Base-by-base conservation (phyloP, 768 basidiomycete genomes). In the Calocybe gangraenosa region DNA sequence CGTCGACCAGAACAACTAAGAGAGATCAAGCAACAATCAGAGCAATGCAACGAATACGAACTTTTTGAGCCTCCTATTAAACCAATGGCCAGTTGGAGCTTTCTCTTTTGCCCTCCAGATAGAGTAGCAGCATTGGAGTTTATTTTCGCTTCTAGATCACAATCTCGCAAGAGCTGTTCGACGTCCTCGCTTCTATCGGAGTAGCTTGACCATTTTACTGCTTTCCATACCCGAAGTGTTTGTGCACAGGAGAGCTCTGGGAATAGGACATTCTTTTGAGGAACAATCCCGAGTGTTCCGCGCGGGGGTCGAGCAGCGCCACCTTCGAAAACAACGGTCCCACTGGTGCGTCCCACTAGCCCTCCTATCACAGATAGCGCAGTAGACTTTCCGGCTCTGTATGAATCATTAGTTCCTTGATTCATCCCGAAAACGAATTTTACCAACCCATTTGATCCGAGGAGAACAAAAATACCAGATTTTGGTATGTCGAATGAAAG, bases 181-280 rank as follows among this genome's bases (percentile, higher is more conserved):
- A 82, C 63, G 54, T 87, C 82, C 48, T 83, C 81, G 15, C 76
- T 66, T 9, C 53, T 61, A 10, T 61, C 56, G 1, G 73, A 67
- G 51, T 64, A 61, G 3, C 65, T 56, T n/a, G 77, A 78, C 62
- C 73, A 72, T 58, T 91, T 91, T 52, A 90, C 74, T 6, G 82
- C 82, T 36, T 65, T 70, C 87, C 87, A 90, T 22, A 90, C 74
- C 1, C 72, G 68, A 13, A 90, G 65, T 1, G 84, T 87, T 63
- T 91, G 84, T 38, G 79, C 67, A 58, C 86, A 89, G 1, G 81
- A 75, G 15, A 91, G 65, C 43, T 89, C 87, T 0, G 84, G 78
- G 58, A 89, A 87, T 2, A 91, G 69, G 3, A 91, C 87, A 53
- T 91, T 89, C 66, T 86, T 88, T 65, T 90, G 87, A 0, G 87